Evolutionary conservation across 768 basidiomycete species (phyloP).

Genomic region (Suillus lakei): DNA sequence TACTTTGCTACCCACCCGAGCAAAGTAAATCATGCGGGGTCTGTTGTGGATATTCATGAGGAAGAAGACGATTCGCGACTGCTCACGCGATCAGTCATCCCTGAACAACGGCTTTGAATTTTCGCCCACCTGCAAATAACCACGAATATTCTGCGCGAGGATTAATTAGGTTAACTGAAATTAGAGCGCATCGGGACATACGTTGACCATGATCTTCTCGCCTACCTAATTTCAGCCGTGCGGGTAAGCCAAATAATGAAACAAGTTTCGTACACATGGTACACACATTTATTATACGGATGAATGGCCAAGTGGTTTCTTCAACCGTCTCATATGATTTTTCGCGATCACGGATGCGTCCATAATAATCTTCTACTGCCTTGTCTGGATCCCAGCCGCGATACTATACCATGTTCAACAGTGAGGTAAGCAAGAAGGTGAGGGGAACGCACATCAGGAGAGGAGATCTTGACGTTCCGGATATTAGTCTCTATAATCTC

Average conservation of each 20-base stretch:
- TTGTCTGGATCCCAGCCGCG: slow-evolving; percentile 90
- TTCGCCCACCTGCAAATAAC: slow-evolving; percentile 75
- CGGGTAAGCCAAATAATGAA: slow-evolving; percentile 15
- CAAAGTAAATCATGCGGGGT: slow-evolving; percentile 94
- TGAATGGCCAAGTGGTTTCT: slow-evolving; percentile 90
- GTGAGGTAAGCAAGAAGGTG: not conserved
- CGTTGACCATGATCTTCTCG: slow-evolving; percentile 95
- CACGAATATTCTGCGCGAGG: slow-evolving; percentile 69
- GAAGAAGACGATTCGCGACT: slow-evolving; percentile 98
- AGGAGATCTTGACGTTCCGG: slow-evolving; percentile 95
- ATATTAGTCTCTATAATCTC: slow-evolving; percentile 96
- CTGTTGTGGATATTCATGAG: slow-evolving; percentile 99
- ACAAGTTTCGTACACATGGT: not conserved
- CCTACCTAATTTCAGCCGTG: slow-evolving; percentile 62
- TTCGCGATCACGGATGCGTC: slow-evolving; percentile 87
- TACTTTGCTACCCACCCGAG: slow-evolving; percentile 62
- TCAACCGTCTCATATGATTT: slow-evolving; percentile 89
- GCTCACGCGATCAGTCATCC: slow-evolving; percentile 18
- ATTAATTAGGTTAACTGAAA: slow-evolving; percentile 4
- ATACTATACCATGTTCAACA: slow-evolving; percentile 61
- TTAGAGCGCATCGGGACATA: slow-evolving; percentile 9
- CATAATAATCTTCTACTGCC: slow-evolving; percentile 91
- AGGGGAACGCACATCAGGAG: slow-evolving; percentile 79
- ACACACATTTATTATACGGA: slow-evolving; percentile 87
- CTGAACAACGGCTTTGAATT: not conserved